Base-by-base conservation (phyloP, 2,329 filamentous ascomycete species). In the Chaetomiaceae sp. region DNA sequence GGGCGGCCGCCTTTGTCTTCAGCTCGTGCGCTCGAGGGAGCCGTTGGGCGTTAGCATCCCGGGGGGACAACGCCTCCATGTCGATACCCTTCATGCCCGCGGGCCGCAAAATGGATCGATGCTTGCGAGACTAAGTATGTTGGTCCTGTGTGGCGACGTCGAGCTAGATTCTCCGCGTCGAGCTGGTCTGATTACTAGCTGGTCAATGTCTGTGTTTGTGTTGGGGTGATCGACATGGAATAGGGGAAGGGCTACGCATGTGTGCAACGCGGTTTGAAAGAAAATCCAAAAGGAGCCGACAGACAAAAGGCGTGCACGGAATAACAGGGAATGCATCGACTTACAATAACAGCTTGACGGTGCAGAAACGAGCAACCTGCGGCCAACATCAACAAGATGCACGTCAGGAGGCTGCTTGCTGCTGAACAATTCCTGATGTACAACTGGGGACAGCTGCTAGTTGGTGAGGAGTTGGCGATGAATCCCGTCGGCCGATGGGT, bases 11-110 rank as follows among this genome's bases (percentile, higher is more conserved):
- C 65, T 77, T 78, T 50, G 71, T 69, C 66, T 80, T 80, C 57
- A 75, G 65, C 54, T 81, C 77, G 48, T 76, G 74, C 56, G 66
- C 60, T 63, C 73, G 73, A 58, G 73, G 66, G 21, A 48, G 34
- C 57, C 78, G 73, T 63, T 80, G 77, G 64, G 76, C 79, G 66
- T 85, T 85, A 56, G 72, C 78, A 72, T 85, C 81, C 65, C 81
- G 73, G 60, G 81, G 81, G 51, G 81, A 83, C 65, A 85, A 71
- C 48, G 82, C 81, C 66, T 85, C 82, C 67, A 81, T 73, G 60
- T 83, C 78, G 64, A 75, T 64, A 62, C 75, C 76, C 66, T 73
- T 76, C 53, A 69, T 67, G 64, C 20, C 19, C 20, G 13, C 10
- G 20, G 5, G n/a, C n/a, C n/a, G n/a, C n/a, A n/a, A 16, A 44